These are phyloP conservation scores for Leccinum pachyderme DNA, from an alignment of 1,284 basidiomycete genomes.

Conservation along the genomic window DNA sequence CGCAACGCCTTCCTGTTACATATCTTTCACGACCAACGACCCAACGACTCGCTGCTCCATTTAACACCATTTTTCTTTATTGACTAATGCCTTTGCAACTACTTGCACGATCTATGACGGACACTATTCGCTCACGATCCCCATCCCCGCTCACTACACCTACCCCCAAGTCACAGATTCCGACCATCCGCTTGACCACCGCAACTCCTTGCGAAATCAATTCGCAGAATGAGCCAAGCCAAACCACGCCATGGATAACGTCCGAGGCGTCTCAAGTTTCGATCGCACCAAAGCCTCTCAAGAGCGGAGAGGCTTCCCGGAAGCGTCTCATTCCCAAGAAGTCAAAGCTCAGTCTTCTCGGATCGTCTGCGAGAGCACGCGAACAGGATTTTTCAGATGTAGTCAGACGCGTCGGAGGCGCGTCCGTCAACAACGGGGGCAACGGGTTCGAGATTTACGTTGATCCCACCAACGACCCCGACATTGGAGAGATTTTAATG, in stretches of 20 bases:
- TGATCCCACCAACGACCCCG: constrained; percentile 61
- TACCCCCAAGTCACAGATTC: constrained; percentile 37
- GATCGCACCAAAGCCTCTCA: constrained; percentile 29
- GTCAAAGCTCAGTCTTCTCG: constrained; percentile 60
- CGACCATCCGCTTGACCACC: constrained; percentile 66
- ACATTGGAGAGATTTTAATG: constrained; percentile 66
- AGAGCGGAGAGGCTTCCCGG: constrained; percentile 34
- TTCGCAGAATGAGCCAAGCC: constrained; percentile 37
- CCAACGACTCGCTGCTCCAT: constrained; percentile 23
- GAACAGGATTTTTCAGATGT: constrained; percentile 60
- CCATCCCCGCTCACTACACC: constrained; percentile 32
- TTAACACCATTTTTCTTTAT: no score
- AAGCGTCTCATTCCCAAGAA: constrained; percentile 74
- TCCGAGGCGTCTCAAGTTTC: constrained; percentile 31
- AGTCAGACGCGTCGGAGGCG: constrained; percentile 55
- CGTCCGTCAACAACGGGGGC: constrained; percentile 37
- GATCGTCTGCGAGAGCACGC: constrained; percentile 37
- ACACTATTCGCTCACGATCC: constrained; percentile 26
- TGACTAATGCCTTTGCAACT: constrained; percentile 32
- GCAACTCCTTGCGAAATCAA: constrained; percentile 60
- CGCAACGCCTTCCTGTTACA: constrained; percentile 12
- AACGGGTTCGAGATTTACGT: constrained; percentile 73
- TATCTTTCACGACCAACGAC: constrained; percentile 26
- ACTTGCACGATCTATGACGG: constrained; percentile 30
- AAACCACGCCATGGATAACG: constrained; percentile 36